A percentile compares a stretch with the other conserved stretches of the same genome.
phyloP scores from a whole-genome alignment of 2,329 filamentous ascomycete species.

The Diaporthe velutina region DNA sequence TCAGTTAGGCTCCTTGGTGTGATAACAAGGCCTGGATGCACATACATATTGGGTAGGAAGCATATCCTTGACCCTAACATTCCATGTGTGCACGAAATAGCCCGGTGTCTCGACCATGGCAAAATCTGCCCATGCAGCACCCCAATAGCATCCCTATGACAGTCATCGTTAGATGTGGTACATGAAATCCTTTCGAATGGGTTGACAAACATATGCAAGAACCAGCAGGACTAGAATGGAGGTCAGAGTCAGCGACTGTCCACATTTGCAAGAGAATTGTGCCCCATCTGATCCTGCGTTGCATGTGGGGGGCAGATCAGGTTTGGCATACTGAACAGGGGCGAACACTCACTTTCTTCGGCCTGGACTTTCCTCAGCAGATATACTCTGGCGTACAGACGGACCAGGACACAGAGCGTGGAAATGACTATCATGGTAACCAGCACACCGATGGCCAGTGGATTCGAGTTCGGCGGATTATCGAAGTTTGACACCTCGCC shows the following conservation, averaged over 20 bases:
- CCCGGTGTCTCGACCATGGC: slow-evolving; percentile 47
- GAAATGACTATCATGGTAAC: slow-evolving; percentile 34
- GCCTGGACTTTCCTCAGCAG: slow-evolving; percentile 11
- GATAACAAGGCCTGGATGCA: neutral
- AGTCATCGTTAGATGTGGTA: neutral
- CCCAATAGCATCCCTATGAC: slow-evolving; percentile 35
- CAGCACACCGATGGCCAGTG: slow-evolving; percentile 29
- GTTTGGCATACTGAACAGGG: neutral
- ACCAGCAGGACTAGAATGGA: slow-evolving; percentile 14
- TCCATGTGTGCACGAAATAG: slow-evolving; percentile 53
- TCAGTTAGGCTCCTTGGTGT: neutral
- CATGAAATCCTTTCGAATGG: neutral
- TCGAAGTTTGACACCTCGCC: slow-evolving; percentile 28
- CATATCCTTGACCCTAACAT: slow-evolving; percentile 47
- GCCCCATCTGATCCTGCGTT: neutral
- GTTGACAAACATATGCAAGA: slow-evolving; percentile 32
- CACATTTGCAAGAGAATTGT: neutral
- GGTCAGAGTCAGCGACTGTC: slow-evolving; percentile 8
- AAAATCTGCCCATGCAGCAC: slow-evolving; percentile 30
- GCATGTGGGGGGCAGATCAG: neutral
- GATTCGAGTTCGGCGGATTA: slow-evolving; percentile 36
- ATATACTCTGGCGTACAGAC: slow-evolving; percentile 30
- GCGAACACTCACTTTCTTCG: slow-evolving; percentile 27
- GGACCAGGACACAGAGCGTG: slow-evolving; percentile 31
- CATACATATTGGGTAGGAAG: slow-evolving; percentile 46